Evolutionary conservation across 768 basidiomycete genomes (phyloP).

Genomic region (Cytidiella melzeri): DNA sequence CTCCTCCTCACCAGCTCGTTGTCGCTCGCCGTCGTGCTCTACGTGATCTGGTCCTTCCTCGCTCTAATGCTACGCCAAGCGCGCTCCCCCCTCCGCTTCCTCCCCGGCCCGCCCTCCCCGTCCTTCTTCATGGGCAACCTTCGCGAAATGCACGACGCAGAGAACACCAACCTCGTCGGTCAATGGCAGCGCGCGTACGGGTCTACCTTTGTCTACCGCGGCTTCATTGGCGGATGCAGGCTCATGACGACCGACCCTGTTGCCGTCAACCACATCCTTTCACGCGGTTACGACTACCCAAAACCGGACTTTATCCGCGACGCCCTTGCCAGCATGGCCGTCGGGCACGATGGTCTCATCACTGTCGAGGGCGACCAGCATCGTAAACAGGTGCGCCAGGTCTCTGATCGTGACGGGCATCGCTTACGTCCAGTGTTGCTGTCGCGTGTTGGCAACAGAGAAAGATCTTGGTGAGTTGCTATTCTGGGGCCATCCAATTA

Average conservation of each 20-base stretch:
- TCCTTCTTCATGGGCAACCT: constrained; percentile 51
- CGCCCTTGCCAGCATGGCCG: constrained; percentile 44
- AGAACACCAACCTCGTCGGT: constrained; percentile 44
- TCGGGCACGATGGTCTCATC: constrained; percentile 42
- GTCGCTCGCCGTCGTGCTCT: constrained; percentile 20
- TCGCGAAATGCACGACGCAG: constrained; percentile 48
- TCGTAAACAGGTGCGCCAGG: constrained; percentile 39
- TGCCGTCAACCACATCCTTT: constrained; percentile 53
- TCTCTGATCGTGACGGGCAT: neutral
- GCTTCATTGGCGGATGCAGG: constrained; percentile 45
- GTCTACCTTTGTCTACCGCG: constrained; percentile 44
- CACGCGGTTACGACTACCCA: constrained; percentile 49
- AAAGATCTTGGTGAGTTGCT: constrained; percentile 40
- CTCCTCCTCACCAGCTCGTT: constrained; percentile 11
- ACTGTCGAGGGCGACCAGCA: constrained; percentile 53
- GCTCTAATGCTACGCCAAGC: constrained; percentile 38
- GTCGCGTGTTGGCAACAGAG: constrained; percentile 28
- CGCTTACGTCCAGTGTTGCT: neutral
- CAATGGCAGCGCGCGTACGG: constrained; percentile 44
- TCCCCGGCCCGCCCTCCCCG: constrained; percentile 39
- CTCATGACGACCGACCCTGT: constrained; percentile 54
- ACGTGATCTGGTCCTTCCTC: constrained; percentile 32
- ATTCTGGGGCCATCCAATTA: neutral
- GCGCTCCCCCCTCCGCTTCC: constrained; percentile 40
- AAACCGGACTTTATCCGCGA: constrained; percentile 57